Evolutionary conservation across 1,284 basidiomycete genomes (phyloP), one percentile per base, ranked within the genome.

Genomic region (Retiboletus fuscus): DNA sequence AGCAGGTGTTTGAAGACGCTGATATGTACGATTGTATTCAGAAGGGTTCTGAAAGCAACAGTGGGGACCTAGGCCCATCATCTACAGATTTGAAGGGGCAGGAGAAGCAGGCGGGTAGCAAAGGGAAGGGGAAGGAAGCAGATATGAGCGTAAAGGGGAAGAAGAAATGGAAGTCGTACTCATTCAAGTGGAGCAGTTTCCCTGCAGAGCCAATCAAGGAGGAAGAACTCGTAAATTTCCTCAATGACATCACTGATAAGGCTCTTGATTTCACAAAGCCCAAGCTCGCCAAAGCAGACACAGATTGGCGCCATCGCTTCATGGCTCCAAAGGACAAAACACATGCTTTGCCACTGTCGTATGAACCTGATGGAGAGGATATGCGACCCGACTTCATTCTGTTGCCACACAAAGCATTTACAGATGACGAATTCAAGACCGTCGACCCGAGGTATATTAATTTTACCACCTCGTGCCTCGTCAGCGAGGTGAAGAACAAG

Each of bases 361-460:
- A 76, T 5, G 75, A 73, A n/a, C 43, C 47, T 1, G n/a, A n/a
- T n/a, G n/a, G n/a, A n/a, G n/a, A n/a, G n/a, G n/a, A n/a, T n/a
- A n/a, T n/a, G n/a, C n/a, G 73, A 18, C 74, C 74, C 0, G 70
- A 74, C 46, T 76, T 77, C 18, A 18, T 77, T 15, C 12, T 77
- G 8, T 44, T 77, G 24, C 74, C 76, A 0, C 28, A 67, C 6
- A 58, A 72, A 24, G 76, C 76, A 2, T 77, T 76, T 47, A 2
- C 22, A 5, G 57, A 65, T 0, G 71, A 66, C 64, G 73, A 61
- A 71, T 53, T 51, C 73, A 1, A 76, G 75, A n/a, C n/a, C n/a
- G n/a, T n/a, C n/a, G n/a, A n/a, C n/a, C n/a, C n/a, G n/a, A n/a
- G n/a, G n/a, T n/a, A n/a, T n/a, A n/a, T n/a, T n/a, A n/a, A n/a